Conservation (phyloP, 352 stramenopile species). For the Globisporangium cystogenes region DNA sequence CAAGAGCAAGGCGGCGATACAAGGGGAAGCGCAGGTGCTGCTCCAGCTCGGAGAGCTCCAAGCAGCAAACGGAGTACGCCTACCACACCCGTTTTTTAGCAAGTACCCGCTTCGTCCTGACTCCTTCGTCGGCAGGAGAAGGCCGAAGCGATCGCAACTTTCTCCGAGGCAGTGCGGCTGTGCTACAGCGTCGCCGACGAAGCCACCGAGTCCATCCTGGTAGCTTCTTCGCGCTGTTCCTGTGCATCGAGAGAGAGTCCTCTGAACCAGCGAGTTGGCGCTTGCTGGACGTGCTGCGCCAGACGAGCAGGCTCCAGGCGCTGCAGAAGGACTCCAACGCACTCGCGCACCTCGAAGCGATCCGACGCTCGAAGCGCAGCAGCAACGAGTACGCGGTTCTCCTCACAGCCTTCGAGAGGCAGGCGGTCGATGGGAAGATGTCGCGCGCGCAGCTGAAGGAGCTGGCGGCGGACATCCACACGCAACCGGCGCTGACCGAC, state of each 20-base stretch:
- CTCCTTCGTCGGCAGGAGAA: conserved; percentile 17
- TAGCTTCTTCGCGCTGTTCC: conserved; percentile 5
- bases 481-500: conserved; percentile 18
- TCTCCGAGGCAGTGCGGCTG: conserved; percentile 35
- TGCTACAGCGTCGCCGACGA: conserved; percentile 43
- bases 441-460: conserved; percentile 24
- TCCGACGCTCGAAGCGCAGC: conserved; percentile 13
- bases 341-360: conserved; percentile 17
- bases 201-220: conserved; percentile 34
- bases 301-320: conserved; percentile 35
- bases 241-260: no score
- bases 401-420: conserved; percentile 17
- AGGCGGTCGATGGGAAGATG: conserved; percentile 24
- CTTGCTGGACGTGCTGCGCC: neutral
- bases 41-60: conserved; percentile 40
- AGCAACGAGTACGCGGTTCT: conserved; percentile 29
- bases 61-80: conserved; percentile 19
- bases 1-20: conserved; percentile 19
- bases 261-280: neutral
- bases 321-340: conserved; percentile 32
- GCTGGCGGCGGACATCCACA: conserved; percentile 27
- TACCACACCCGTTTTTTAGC: neutral
- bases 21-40: conserved; percentile 41
- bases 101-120: neutral
- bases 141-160: conserved; percentile 22